phyloP scores from a whole-genome alignment of 352 stramenopile species.

The Thalassiosira ordinaria region DNA sequence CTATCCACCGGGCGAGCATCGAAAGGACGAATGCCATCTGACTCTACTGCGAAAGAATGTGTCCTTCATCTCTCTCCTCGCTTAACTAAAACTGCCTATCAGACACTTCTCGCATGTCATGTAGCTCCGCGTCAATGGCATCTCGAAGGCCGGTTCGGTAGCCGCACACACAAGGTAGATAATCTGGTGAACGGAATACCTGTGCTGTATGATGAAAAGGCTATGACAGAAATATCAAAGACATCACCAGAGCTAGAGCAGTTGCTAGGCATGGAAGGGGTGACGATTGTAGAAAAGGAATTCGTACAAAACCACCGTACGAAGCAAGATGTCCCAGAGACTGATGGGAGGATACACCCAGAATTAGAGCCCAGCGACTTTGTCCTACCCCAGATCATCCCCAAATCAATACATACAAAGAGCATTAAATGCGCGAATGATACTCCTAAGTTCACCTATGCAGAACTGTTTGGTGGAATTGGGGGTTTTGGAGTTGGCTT shows the following conservation, averaged over 20 bases:
- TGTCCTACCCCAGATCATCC: slow-evolving; percentile 20
- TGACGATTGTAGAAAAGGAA: slow-evolving; percentile 53
- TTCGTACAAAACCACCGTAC: slow-evolving; percentile 53
- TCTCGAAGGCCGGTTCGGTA: slow-evolving; percentile 75
- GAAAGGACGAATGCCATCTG: slow-evolving; percentile 33
- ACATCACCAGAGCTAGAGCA: slow-evolving; percentile 32
- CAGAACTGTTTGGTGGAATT: slow-evolving; percentile 79
- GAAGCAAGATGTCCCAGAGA: slow-evolving; percentile 18
- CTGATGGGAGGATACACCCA: slow-evolving; percentile 52
- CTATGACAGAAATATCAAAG: slow-evolving; percentile 18
- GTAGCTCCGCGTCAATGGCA: slow-evolving; percentile 64
- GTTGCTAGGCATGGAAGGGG: slow-evolving; percentile 54
- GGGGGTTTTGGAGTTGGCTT: slow-evolving; percentile 81
- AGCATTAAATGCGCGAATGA: slow-evolving; percentile 6
- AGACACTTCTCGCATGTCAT: slow-evolving; percentile 49
- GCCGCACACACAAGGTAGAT: slow-evolving; percentile 61
- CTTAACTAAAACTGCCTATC: slow-evolving; percentile 69
- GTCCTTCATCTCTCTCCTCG: slow-evolving; percentile 64
- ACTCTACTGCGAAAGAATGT: slow-evolving; percentile 37
- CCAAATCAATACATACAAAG: slow-evolving; percentile 10
- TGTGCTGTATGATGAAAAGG: slow-evolving; percentile 41
- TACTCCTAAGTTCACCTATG: slow-evolving; percentile 72
- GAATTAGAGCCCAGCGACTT: slow-evolving; percentile 44
- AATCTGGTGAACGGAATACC: slow-evolving; percentile 47
- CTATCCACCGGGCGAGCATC: neutral